Percentiles rank a stretch among this genome's conserved stretches.
phyloP scores from a whole-genome alignment of 441 rosid species.

The Gossypium schwendimanii region DNA sequence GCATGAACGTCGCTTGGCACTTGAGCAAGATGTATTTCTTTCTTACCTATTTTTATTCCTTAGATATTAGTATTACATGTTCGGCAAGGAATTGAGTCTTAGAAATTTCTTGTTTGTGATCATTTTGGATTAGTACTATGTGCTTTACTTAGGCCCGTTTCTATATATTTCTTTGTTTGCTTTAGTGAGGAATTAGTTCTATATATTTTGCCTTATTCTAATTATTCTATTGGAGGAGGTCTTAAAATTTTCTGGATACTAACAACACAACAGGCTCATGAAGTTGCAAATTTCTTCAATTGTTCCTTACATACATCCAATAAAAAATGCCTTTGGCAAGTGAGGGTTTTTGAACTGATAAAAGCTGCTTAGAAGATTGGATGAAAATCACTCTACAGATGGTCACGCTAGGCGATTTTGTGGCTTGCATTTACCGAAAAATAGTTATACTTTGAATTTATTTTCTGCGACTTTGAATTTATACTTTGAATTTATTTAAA shows the following conservation, averaged over 20 bases:
- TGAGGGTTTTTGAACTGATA: not conserved
- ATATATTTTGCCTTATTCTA: not conserved
- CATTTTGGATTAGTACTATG: not conserved
- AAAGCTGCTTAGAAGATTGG: not conserved
- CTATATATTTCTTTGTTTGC: not conserved
- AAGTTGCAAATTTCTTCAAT: not conserved
- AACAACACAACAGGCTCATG: not conserved
- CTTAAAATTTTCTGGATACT: not conserved
- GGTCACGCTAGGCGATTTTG: not conserved
- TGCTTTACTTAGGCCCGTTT: not conserved
- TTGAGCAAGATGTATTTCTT: slow-evolving; percentile 82
- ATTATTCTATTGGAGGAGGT: not conserved
- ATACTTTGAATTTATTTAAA: too few species aligned
- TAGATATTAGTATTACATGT: not conserved
- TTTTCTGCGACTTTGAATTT: not conserved
- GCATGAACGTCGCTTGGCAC: slow-evolving; percentile 95
- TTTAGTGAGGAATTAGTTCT: not conserved
- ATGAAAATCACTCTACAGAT: not conserved
- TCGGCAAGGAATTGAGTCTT: slow-evolving; percentile 4
- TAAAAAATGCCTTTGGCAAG: not conserved
- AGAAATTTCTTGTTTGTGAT: not conserved
- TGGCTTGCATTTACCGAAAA: not conserved
- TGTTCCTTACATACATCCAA: not conserved
- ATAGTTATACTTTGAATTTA: not conserved
- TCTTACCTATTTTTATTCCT: slow-evolving; percentile 15